phyloP scores from a whole-genome alignment of 257 asterid genomes.

The Avicennia marina region DNA sequence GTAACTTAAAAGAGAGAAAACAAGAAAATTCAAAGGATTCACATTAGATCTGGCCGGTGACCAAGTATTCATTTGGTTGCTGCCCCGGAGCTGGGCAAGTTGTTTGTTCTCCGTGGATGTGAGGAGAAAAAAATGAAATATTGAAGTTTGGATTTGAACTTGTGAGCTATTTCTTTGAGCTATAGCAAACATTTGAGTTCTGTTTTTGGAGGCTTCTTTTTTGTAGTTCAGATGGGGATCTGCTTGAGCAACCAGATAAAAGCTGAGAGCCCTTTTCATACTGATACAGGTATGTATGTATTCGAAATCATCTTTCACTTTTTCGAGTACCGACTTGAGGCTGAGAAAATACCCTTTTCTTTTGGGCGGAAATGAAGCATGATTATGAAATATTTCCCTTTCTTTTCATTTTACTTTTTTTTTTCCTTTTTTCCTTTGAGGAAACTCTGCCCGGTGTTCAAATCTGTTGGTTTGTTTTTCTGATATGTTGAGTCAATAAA shows the following conservation, averaged over 20 bases:
- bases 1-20: constrained; percentile 12
- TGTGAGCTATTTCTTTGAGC: constrained; percentile 17
- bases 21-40: constrained; percentile 26
- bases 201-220: constrained; percentile 17
- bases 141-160: constrained; percentile 26
- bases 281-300: constrained; percentile 44
- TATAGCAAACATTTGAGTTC: constrained; percentile 8
- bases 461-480: background rate
- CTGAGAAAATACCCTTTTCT: background rate
- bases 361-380: background rate
- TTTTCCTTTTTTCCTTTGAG: background rate
- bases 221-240: constrained; percentile 57
- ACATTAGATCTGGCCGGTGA: constrained; percentile 40
- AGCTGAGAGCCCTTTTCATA: constrained; percentile 53
- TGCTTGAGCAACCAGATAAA: constrained; percentile 83
- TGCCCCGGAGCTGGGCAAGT: background rate
- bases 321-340: background rate
- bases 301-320: background rate
- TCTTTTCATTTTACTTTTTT: background rate
- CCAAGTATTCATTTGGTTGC: background rate
- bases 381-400: background rate
- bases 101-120: constrained; percentile 17
- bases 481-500: too few species aligned
- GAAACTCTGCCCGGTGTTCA: background rate
- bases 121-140: constrained; percentile 13